Evolutionary conservation across 208 protist genomes (phyloP), one percentile per base, ranked within the genome.

Genomic region (Crithidia expoeki): DNA sequence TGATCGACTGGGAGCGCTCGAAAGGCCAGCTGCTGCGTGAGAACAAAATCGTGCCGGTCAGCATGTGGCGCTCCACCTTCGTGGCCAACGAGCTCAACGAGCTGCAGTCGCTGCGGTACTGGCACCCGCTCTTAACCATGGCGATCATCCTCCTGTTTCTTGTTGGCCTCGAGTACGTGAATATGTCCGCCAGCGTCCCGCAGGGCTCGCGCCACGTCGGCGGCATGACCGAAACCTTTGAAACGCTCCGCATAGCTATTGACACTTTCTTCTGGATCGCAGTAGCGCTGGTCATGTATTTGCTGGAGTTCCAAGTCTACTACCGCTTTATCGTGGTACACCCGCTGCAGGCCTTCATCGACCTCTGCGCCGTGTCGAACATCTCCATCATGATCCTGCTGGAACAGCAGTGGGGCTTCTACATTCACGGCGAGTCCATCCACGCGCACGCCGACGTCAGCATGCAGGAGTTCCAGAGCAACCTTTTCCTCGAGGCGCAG

Each of bases 401-500:
- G 42, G 93, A 97, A 76, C 73, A 75, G 21, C 74, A 90, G 65
- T 94, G 79, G 61, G 92, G 92, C 2, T 98, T 90, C 61, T 98
- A 98, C 79, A 90, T 98, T 38, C 92, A 98, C 67, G 94, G 92
- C 46, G 86, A 96, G 66, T 94, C 88, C 34, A 89, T 97, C 58
- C 85, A 96, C 74, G 81, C 84, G 1, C 80, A 94, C 78, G 81
- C 91, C 2, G 94, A 98, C 67, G 85, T 94, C 16, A 90, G 84
- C 63, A 93, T 97, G 88, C 80, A 92, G 72, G 88, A 96, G 70
- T 96, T 94, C 55, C 92, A 96, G 67, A 73, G 80, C 59, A 91
- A 93, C 64, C 77, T 96, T 5, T 83, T 80, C 28, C 66, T 92
- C 0, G 92, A 94, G 69, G 71, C 87, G 7, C 84, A 96, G 49